Conservation (phyloP, 2,329 filamentous ascomycete genomes). For the Pseudogymnoascus sp. region DNA sequence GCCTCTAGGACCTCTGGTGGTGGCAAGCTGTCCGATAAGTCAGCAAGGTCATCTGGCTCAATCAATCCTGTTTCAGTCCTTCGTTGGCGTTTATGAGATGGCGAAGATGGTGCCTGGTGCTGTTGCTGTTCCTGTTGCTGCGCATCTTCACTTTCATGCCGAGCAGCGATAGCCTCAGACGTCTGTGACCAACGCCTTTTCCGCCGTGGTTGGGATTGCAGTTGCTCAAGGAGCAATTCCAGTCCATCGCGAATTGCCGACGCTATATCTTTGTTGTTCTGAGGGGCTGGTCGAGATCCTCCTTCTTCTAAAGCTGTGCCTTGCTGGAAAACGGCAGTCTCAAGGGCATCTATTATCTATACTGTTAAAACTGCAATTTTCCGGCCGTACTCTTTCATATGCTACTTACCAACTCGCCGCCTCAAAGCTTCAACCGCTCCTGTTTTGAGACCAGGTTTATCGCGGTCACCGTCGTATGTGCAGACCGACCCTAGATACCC, state of each 20-base stretch:
- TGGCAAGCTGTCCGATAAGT: constrained; percentile 8
- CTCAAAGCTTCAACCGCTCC: constrained; percentile 19
- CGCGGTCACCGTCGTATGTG: constrained; percentile 18
- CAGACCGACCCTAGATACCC: constrained; percentile 10
- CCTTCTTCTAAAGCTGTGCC: not conserved
- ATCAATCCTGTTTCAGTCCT: constrained; percentile 20
- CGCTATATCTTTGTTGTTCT: constrained; percentile 8
- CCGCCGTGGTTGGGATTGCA: not conserved
- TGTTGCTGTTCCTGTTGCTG: not conserved
- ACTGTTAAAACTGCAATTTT: not conserved
- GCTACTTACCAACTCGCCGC: constrained; percentile 12
- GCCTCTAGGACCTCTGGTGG: constrained; percentile 9
- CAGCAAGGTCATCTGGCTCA: constrained; percentile 14
- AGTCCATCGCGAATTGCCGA: not conserved
- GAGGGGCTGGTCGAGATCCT: not conserved
- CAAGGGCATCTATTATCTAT: not conserved
- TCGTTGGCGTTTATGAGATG: constrained; percentile 9
- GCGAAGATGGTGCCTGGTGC: not conserved
- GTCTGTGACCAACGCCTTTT: constrained; percentile 12
- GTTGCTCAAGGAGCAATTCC: constrained; percentile 4
- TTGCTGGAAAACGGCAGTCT: not conserved
- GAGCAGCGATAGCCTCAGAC: constrained; percentile 18
- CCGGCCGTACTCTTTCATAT: not conserved
- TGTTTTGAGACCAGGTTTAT: constrained; percentile 20
- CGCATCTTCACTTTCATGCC: constrained; percentile 16